phyloP scores from a whole-genome alignment of 2,329 filamentous ascomycete species.

The Fusarium sp. region DNA sequence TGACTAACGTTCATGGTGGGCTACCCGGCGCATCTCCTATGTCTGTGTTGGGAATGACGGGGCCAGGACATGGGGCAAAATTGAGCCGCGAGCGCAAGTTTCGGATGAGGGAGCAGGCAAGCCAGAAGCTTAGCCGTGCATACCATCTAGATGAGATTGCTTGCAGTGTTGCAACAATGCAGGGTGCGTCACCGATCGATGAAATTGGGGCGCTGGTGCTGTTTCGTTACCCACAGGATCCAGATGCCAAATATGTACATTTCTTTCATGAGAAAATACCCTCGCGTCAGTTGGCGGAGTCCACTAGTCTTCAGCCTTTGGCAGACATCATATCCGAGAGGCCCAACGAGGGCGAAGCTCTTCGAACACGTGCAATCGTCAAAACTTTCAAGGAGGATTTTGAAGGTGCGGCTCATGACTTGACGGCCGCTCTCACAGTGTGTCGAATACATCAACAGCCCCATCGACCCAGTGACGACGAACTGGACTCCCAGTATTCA shows the following conservation, averaged over 20 bases:
- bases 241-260: slow-evolving; percentile 87
- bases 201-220: slow-evolving; percentile 80
- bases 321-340: slow-evolving; percentile 73
- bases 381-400: slow-evolving; percentile 81
- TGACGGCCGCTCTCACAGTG: slow-evolving; percentile 72
- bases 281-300: slow-evolving; percentile 76
- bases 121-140: slow-evolving; percentile 78
- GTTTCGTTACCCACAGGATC: slow-evolving; percentile 72
- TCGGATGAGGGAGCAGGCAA: slow-evolving; percentile 83
- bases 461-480: slow-evolving; percentile 62
- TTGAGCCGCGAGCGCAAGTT: slow-evolving; percentile 81
- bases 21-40: slow-evolving; percentile 34
- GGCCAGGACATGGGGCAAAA: slow-evolving; percentile 69
- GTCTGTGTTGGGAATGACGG: slow-evolving; percentile 44
- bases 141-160: slow-evolving; percentile 87
- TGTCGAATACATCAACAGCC: slow-evolving; percentile 64
- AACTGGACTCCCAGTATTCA: slow-evolving; percentile 57
- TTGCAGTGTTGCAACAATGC: slow-evolving; percentile 85
- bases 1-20: slow-evolving; percentile 65
- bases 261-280: slow-evolving; percentile 94
- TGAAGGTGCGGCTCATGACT: slow-evolving; percentile 74
- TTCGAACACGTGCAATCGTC: slow-evolving; percentile 79
- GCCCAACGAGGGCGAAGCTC: slow-evolving; percentile 71
- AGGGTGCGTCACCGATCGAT: slow-evolving; percentile 79
- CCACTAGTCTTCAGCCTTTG: slow-evolving; percentile 73